These are phyloP conservation scores for Cyclanthera cordifolia DNA, from an alignment of 306 rosid species.

Conservation along the genomic window DNA sequence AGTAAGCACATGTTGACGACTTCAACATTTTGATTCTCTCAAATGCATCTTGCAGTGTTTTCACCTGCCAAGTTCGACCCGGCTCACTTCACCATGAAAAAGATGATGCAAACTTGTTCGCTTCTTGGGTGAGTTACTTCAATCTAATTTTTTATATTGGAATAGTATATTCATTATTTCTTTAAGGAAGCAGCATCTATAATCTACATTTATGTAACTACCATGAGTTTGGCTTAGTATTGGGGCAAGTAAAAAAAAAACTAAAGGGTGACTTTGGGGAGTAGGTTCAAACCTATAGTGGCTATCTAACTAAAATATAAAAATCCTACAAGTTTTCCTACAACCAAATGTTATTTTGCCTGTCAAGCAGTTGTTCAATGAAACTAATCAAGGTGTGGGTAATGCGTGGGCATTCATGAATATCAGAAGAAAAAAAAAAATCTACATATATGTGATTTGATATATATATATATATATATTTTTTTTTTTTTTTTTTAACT, in stretches of 20 bases:
- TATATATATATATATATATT: no score
- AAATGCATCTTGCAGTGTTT: constrained; percentile 37
- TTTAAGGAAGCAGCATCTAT: neutral
- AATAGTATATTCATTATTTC: neutral
- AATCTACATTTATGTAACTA: neutral
- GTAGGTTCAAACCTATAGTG: neutral
- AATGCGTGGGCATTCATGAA: neutral
- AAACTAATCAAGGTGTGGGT: neutral
- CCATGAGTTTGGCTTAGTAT: neutral
- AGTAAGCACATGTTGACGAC: neutral
- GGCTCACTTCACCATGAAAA: constrained; percentile 77
- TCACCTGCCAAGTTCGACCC: constrained; percentile 92
- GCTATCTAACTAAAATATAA: neutral
- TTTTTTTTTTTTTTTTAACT: no score
- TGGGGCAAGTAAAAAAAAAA: neutral
- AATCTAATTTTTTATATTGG: constrained; percentile 13
- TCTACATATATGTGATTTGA: neutral
- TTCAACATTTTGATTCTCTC: constrained; percentile 17
- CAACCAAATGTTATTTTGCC: neutral
- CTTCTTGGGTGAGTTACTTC: constrained; percentile 76
- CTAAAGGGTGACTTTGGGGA: neutral
- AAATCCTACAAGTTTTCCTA: neutral
- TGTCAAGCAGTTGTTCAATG: neutral
- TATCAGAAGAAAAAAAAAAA: neutral
- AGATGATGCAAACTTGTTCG: constrained; percentile 66